These are phyloP conservation scores for Penicillium verrucosum DNA, from an alignment of 2,329 filamentous ascomycete genomes.

Conservation along the genomic window DNA sequence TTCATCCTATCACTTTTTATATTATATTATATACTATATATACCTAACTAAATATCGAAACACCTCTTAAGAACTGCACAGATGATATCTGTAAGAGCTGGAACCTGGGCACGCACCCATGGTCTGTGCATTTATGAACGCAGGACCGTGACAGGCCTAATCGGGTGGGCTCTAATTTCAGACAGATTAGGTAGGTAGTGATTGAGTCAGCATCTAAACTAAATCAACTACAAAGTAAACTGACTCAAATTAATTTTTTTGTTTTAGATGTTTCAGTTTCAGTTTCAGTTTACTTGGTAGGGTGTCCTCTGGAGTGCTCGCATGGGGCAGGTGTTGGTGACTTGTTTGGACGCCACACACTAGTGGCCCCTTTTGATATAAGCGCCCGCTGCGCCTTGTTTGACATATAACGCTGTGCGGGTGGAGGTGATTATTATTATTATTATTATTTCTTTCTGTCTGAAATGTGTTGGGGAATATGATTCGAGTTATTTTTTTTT, in stretches of 20 bases:
- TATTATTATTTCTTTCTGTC: background rate
- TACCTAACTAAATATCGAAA: background rate
- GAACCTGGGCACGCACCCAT: conserved; percentile 2
- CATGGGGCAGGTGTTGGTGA: background rate
- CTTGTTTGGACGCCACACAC: background rate
- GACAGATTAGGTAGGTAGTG: too few species aligned
- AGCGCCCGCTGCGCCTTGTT: conserved; percentile 20
- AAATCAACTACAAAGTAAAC: background rate
- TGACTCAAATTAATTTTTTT: background rate
- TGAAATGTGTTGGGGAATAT: background rate
- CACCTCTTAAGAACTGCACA: background rate
- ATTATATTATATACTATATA: too few species aligned
- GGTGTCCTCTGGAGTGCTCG: background rate
- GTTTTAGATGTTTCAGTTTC: background rate
- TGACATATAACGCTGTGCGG: conserved; percentile 9
- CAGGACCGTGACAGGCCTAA: background rate
- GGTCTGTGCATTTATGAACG: conserved; percentile 1
- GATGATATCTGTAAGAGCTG: background rate
- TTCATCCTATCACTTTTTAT: background rate
- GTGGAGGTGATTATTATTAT: background rate
- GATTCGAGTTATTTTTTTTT: too few species aligned
- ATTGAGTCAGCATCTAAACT: too few species aligned
- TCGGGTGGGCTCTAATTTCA: background rate
- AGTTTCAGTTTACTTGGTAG: background rate
- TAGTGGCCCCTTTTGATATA: conserved; percentile 12